Evolutionary conservation across 306 rosid genomes (phyloP).

Genomic region (Prunus campanulata): DNA sequence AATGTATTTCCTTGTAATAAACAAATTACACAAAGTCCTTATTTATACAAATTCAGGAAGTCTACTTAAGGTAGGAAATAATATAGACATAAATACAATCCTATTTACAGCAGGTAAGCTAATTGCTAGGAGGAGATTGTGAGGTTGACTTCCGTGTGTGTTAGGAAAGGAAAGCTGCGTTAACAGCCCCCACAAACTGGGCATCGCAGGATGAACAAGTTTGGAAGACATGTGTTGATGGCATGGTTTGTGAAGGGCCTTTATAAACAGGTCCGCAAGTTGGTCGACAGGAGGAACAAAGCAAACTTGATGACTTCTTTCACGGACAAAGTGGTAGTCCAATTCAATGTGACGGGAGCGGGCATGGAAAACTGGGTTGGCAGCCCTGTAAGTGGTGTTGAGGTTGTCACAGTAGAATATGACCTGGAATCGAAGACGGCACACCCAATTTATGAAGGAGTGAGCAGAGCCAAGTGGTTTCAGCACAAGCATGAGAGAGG

Average conservation of each 20-base stretch:
- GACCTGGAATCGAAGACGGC: rapidly evolving
- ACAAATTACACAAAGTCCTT: too few relatives aligned
- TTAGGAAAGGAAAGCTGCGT: too few relatives aligned
- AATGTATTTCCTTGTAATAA: too few relatives aligned
- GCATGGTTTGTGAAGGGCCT: background rate
- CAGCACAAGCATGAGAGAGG: background rate
- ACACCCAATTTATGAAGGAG: background rate
- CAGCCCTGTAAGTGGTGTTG: background rate
- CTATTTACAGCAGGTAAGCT: too few relatives aligned
- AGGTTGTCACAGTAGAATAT: background rate
- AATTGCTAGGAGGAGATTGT: too few relatives aligned
- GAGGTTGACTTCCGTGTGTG: too few relatives aligned
- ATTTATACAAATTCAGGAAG: too few relatives aligned
- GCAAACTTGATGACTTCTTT: background rate
- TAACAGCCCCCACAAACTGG: background rate
- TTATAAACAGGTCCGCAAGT: background rate
- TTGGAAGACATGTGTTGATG: background rate
- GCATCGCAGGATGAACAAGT: background rate
- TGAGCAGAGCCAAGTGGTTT: background rate
- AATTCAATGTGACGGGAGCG: background rate
- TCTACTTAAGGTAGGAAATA: too few relatives aligned
- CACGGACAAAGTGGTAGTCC: background rate
- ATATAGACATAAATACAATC: too few relatives aligned
- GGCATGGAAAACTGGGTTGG: background rate
- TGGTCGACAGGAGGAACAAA: background rate